Base-by-base conservation (phyloP, 2,329 filamentous ascomycete species). In the Nothophaeocryptopus gaeumannii region DNA sequence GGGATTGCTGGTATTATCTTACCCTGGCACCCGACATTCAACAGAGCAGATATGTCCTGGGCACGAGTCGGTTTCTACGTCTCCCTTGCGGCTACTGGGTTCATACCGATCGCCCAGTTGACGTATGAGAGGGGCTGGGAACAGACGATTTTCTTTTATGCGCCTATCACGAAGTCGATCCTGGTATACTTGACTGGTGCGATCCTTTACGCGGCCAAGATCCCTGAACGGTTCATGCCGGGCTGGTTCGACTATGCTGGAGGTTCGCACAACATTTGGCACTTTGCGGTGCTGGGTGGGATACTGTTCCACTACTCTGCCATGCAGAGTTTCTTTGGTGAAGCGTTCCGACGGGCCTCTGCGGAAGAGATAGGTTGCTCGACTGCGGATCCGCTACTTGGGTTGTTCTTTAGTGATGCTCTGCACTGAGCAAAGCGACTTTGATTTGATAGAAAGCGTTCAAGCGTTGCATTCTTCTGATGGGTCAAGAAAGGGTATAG, bases 281-380 rank as follows among this genome's bases (percentile, higher is more conserved):
- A 99, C 70, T 72, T 95, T 31, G 93, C 93, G 7, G 93, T 99
- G 9, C 75, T 99, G 26, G 89, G 91, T 12, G 93, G 93, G 9
- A 99, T 99, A 50, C 71, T 97, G n/a, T 97, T 96, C 69, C 93
- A 99, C 70, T 99, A 97, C 72, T 79, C 81, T 15, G 93, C 93
- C 13, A 96, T 99, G 92, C 88, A 96, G 70, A 82, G 90, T 48
- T 93, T 99, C 70, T 99, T 99, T 65, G 79, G 86, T 5, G 70
- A 72, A 45, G 75, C 75, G 1, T 72, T 77, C 58, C 45, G 59
- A 14, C 51, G 68, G 20, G 67, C 67, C 5, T 41, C 37, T 36
- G 37, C 42, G 33, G 42, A 45, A 15, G 50, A 33, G 8, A 20
- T 26, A 14, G 50, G 50, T 36, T 53, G 50, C 41, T 53, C 50